Percentiles rank a stretch among this genome's conserved stretches.
phyloP scores from a whole-genome alignment of 192 early-diverging fungal genomes.

The Mortierella hygrophila region DNA sequence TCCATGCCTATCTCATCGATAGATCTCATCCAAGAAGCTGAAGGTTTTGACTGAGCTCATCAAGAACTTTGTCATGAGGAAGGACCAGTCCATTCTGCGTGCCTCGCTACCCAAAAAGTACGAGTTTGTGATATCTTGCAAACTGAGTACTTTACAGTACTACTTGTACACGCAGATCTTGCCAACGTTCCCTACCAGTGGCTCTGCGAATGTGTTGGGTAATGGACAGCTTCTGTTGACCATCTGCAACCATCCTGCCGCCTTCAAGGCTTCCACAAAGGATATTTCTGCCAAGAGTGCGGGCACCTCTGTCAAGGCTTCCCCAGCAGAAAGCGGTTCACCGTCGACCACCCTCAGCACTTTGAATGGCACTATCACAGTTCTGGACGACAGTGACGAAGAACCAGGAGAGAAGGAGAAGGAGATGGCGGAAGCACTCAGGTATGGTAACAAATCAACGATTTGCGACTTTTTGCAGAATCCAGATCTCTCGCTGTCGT shows the following conservation, averaged over 20 bases:
- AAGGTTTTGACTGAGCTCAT: constrained; percentile 76
- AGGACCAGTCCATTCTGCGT: constrained; percentile 63
- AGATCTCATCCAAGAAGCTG: constrained; percentile 56
- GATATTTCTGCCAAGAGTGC: neutral
- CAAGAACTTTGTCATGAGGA: constrained; percentile 70
- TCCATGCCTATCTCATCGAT: neutral
- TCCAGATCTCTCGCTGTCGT: neutral
- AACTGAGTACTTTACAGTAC: constrained; percentile 68
- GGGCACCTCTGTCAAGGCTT: neutral
- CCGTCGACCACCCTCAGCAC: neutral
- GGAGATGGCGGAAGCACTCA: constrained; percentile 8
- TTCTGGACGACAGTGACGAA: neutral
- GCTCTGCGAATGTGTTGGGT: neutral
- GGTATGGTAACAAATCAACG: neutral
- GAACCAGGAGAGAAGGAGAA: constrained; percentile 19
- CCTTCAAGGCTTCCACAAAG: constrained; percentile 49
- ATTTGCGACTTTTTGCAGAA: neutral
- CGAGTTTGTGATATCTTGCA: constrained; percentile 79
- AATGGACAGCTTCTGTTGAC: constrained; percentile 38
- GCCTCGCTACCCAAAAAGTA: constrained; percentile 75
- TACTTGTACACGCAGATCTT: constrained; percentile 62
- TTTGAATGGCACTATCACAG: neutral
- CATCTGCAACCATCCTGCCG: constrained; percentile 78
- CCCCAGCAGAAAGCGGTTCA: neutral
- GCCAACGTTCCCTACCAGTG: neutral